Evolutionary conservation across 495 filamentous ascomycete species (phyloP).

Genomic region (Trichoderma virens): DNA sequence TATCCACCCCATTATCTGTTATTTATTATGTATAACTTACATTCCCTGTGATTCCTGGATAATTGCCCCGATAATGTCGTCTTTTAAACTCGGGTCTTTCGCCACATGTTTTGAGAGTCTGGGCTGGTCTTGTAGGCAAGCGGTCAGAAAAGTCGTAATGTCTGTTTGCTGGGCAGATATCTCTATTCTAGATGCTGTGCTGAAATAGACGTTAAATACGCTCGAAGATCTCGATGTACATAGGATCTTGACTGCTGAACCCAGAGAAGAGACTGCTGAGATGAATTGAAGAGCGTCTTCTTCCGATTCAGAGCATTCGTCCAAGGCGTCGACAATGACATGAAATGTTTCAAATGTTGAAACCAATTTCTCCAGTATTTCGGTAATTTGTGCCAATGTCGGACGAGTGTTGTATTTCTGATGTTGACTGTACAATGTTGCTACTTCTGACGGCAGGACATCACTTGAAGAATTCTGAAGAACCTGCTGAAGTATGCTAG

Average conservation of each 20-base stretch:
- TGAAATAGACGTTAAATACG: not conserved
- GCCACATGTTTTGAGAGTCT: not conserved
- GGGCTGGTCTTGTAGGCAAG: not conserved
- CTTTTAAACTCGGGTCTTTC: not conserved
- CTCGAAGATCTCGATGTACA: not conserved
- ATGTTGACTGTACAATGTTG: not conserved
- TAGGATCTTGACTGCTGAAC: not conserved
- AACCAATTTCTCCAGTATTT: not conserved
- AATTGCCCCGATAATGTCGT: not conserved
- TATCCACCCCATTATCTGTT: not conserved
- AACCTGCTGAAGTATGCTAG: slow-evolving; percentile 15
- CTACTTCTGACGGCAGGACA: not conserved
- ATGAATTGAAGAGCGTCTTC: not conserved
- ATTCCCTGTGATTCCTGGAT: slow-evolving; percentile 4
- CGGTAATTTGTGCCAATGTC: not conserved
- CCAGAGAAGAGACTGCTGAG: not conserved
- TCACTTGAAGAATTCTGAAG: not conserved
- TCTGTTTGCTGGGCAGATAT: not conserved
- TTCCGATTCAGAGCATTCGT: slow-evolving; percentile 12
- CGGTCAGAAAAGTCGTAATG: not conserved
- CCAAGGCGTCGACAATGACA: slow-evolving; percentile 16
- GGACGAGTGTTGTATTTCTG: slow-evolving; percentile 9
- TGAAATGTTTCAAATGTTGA: slow-evolving; percentile 11
- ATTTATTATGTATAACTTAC: not conserved
- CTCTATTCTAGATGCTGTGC: not conserved